Evolutionary conservation across 306 rosid genomes (phyloP).

Genomic region (Dalbergia cochinchinensis): DNA sequence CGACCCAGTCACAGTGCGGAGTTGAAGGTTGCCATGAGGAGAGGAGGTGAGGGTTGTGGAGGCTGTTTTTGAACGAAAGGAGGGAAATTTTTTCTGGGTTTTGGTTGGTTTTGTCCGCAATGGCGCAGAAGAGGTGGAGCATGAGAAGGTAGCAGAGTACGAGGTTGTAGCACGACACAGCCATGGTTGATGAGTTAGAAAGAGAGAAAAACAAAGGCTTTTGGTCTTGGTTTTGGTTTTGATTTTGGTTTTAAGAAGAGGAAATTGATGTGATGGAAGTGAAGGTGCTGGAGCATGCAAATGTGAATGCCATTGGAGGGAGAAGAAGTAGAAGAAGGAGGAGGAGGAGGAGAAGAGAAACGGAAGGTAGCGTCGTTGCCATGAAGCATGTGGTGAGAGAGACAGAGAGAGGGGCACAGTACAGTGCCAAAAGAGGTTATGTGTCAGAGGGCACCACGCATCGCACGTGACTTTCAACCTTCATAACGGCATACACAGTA

Average conservation of each 20-base stretch:
- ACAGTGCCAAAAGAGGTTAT: slow-evolving; percentile 44
- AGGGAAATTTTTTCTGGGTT: slow-evolving; percentile 60
- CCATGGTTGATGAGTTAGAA: slow-evolving; percentile 19
- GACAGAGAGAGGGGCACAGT: neutral
- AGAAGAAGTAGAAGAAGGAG: neutral
- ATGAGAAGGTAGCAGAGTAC: slow-evolving; percentile 33
- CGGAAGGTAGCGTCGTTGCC: slow-evolving; percentile 47
- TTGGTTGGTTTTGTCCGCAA: slow-evolving; percentile 30
- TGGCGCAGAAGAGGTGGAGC: slow-evolving; percentile 41
- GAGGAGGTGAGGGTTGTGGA: slow-evolving; percentile 59
- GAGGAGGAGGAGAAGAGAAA: slow-evolving; percentile 43
- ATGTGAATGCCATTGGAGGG: slow-evolving; percentile 32
- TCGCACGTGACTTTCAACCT: slow-evolving; percentile 70
- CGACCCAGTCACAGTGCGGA: slow-evolving; percentile 80
- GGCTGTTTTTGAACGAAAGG: slow-evolving; percentile 68
- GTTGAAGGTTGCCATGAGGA: slow-evolving; percentile 65
- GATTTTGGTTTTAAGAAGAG: neutral
- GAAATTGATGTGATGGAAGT: neutral
- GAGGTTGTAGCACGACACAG: slow-evolving; percentile 42
- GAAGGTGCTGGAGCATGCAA: slow-evolving; percentile 30
- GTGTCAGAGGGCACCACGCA: slow-evolving; percentile 73
- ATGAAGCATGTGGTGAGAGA: neutral
- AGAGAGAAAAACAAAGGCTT: neutral
- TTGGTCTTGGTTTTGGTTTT: neutral
- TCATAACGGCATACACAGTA: slow-evolving; percentile 47